A percentile compares a stretch with the other conserved stretches of the same genome.
These are phyloP conservation scores for Solanum hybrid DNA, from an alignment of 305 asterid genomes.

Conservation along the genomic window DNA sequence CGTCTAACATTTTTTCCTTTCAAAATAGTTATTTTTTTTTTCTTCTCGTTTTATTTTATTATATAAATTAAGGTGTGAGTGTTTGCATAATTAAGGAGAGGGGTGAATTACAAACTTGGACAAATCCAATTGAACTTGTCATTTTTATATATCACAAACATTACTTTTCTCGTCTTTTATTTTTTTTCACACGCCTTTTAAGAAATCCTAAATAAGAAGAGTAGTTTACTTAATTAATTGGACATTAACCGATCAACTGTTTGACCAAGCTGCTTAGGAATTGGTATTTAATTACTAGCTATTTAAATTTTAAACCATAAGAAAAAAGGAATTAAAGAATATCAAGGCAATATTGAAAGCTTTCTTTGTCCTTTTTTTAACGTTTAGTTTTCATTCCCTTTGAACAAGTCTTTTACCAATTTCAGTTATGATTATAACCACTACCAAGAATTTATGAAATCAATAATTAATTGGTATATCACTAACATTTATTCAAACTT, in stretches of 20 bases:
- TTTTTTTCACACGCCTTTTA: accelerated
- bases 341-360: neutral
- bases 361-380: neutral
- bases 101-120: neutral
- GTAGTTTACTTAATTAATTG: neutral
- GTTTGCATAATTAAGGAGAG: neutral
- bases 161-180: neutral
- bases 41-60: neutral
- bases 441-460: neutral
- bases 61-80: too few species aligned
- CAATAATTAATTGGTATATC: neutral
- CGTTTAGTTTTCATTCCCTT: neutral
- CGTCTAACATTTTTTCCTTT: neutral
- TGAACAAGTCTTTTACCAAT: neutral
- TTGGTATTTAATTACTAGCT: neutral
- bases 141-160: neutral
- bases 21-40: neutral
- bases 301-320: neutral
- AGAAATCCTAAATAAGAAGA: neutral
- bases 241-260: neutral
- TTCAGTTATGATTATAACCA: neutral
- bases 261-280: neutral
- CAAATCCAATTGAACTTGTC: neutral
- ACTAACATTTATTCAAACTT: neutral
- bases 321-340: neutral